Conservation (phyloP, 2,329 filamentous ascomycete genomes). For the Aspergillus quadrilineatus region DNA sequence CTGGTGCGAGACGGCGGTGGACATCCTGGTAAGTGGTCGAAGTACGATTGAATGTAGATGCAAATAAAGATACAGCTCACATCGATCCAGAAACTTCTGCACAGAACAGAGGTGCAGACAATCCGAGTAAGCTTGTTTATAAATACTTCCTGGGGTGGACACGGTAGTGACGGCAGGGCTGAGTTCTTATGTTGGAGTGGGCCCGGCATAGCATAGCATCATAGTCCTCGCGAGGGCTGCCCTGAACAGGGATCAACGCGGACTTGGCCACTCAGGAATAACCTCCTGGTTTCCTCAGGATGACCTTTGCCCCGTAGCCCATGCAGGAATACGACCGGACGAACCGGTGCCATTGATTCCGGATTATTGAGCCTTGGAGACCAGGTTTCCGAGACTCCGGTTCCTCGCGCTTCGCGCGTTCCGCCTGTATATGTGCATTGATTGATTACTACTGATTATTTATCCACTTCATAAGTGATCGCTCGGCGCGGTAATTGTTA, state of each 20-base stretch:
- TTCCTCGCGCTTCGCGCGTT: neutral
- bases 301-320: neutral
- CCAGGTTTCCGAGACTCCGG: neutral
- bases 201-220: slow-evolving; percentile 1
- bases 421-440: neutral
- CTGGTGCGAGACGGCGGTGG: slow-evolving; percentile 27
- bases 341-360: neutral
- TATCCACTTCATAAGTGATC: neutral
- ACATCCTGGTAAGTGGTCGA: slow-evolving; percentile 27
- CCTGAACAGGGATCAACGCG: slow-evolving; percentile 4
- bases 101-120: neutral
- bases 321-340: neutral
- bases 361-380: neutral
- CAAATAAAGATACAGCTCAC: slow-evolving; percentile 3
- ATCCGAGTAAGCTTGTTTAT: slow-evolving; percentile 7
- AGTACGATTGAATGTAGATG: slow-evolving; percentile 1
- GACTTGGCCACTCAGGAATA: neutral
- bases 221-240: slow-evolving; percentile 3
- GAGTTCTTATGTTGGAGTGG: neutral
- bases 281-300: neutral
- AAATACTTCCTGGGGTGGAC: slow-evolving; percentile 3
- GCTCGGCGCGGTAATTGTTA: slow-evolving; percentile 4
- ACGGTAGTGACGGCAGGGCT: neutral
- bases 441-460: neutral
- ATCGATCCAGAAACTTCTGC: slow-evolving; percentile 2